Evolutionary conservation across 495 filamentous ascomycete species (phyloP), one percentile per base, ranked within the genome.

Genomic region (Acidiella bohemica): DNA sequence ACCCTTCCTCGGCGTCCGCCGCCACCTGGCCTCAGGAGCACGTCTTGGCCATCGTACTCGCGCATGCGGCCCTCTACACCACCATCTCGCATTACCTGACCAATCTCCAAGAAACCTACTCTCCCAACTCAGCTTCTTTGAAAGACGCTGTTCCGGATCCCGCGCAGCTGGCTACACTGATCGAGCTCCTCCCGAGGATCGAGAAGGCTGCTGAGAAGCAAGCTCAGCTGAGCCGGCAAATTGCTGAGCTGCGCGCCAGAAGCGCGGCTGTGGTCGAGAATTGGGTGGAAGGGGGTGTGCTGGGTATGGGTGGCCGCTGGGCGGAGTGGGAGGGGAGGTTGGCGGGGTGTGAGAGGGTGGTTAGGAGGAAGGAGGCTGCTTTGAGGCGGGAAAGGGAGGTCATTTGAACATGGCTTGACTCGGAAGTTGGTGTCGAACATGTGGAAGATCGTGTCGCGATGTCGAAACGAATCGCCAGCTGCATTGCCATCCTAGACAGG

Each of bases 251-350:
- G 42, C 58, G 85, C 33, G 65, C 67, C n/a, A 67, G 81, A 14
- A 92, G 74, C 41, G 87, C 85, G 41, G 56, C 58, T 18, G 60
- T 76, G n/a, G 56, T 95, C 40, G 71, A 84, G 58, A 59, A 70
- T 13, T 94, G 86, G 84, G 88, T 92, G 61, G 75, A 86, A 51
- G 59, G 75, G 18, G 69, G 75, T 10, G 63, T 88, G 37, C 57
- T 93, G 27, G 68, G 71, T 11, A 72, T 70, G 48, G 77, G 79
- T 0, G 73, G 80, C 46, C 76, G 68, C 40, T 81, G 84, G 67
- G 77, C 77, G 9, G 79, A 82, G 27, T 76, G 76, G 51, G 82
- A 93, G 59, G 70, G 70, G 4, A 58, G 81, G 46, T 48, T 90
- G 20, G 71, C 71, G 55, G 68, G 65, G 41, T 70, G 79, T 7